Conservation (phyloP, 768 basidiomycete species). For the Hypholoma fasciculare region DNA sequence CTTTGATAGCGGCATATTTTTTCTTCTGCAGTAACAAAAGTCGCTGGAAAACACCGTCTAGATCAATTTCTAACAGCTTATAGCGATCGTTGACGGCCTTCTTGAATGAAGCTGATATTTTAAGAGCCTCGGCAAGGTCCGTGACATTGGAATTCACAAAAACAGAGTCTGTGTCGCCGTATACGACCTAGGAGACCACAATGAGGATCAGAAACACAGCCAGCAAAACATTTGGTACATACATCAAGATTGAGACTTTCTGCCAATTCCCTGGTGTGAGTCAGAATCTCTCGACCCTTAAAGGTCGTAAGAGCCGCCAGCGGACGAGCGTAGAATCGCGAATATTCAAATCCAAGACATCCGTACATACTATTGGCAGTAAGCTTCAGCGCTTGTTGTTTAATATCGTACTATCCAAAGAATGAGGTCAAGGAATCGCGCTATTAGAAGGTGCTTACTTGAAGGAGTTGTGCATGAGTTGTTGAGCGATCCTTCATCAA, state of each 20-base stretch:
- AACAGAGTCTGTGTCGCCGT: conserved; percentile 98
- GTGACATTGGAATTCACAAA: conserved; percentile 96
- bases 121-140: conserved; percentile 84
- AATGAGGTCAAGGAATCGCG: neutral
- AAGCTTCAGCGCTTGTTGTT: conserved; percentile 94
- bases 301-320: conserved; percentile 97
- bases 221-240: conserved; percentile 25
- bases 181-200: conserved; percentile 74
- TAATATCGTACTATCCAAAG: conserved; percentile 82
- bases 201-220: neutral
- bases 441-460: conserved; percentile 48
- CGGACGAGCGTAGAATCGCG: conserved; percentile 93
- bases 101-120: conserved; percentile 91
- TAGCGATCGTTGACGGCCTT: conserved; percentile 96
- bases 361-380: conserved; percentile 99
- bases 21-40: conserved; percentile 96
- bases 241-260: conserved; percentile 90
- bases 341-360: conserved; percentile 96
- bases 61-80: conserved; percentile 93
- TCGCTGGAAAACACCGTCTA: conserved; percentile 92
- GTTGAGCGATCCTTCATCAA: conserved; percentile 89
- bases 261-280: conserved; percentile 88
- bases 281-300: conserved; percentile 97
- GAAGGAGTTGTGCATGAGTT: conserved; percentile 73
- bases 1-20: conserved; percentile 97